These are phyloP conservation scores for Rhodotorula sp. DNA, from an alignment of 1,284 basidiomycete species.

Conservation along the genomic window DNA sequence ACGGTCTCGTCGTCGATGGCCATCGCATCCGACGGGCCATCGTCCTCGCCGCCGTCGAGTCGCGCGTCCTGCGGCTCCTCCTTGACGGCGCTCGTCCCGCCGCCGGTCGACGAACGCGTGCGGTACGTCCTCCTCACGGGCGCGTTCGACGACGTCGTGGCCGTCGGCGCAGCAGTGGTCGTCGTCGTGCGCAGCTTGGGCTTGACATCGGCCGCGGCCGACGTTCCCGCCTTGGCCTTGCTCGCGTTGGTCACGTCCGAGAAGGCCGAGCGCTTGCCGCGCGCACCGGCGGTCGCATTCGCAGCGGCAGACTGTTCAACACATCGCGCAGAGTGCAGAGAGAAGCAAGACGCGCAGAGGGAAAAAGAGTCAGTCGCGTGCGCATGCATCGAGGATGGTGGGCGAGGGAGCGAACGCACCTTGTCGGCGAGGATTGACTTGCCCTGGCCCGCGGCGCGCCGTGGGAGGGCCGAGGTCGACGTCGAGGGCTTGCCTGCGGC, in stretches of 20 bases:
- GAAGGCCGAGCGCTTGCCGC: constrained; percentile 35
- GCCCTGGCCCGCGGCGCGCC: background rate
- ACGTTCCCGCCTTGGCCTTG: constrained; percentile 16
- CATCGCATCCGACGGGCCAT: constrained; percentile 37
- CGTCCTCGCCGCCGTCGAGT: background rate
- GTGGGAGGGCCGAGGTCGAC: constrained; percentile 1
- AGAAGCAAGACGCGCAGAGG: background rate
- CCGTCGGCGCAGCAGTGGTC: background rate
- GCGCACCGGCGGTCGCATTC: constrained; percentile 11
- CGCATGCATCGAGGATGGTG: background rate
- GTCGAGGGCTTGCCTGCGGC: constrained; percentile 6
- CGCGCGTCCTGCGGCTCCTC: constrained; percentile 21
- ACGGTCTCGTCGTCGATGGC: constrained; percentile 35
- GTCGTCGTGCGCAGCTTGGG: background rate
- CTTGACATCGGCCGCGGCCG: constrained; percentile 2
- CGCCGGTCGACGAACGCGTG: constrained; percentile 38
- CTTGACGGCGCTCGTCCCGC: constrained; percentile 26
- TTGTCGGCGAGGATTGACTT: constrained; percentile 28
- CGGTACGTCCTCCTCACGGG: constrained; percentile 30
- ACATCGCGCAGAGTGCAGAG: no score
- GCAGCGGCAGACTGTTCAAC: constrained; percentile 4
- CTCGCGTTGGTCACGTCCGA: constrained; percentile 38
- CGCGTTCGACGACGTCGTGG: constrained; percentile 2
- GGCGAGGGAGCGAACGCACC: constrained; percentile 11
- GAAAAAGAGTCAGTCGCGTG: background rate